phyloP scores from a whole-genome alignment of 805 yeast genomes.

The Ogataea chonburiensis region DNA sequence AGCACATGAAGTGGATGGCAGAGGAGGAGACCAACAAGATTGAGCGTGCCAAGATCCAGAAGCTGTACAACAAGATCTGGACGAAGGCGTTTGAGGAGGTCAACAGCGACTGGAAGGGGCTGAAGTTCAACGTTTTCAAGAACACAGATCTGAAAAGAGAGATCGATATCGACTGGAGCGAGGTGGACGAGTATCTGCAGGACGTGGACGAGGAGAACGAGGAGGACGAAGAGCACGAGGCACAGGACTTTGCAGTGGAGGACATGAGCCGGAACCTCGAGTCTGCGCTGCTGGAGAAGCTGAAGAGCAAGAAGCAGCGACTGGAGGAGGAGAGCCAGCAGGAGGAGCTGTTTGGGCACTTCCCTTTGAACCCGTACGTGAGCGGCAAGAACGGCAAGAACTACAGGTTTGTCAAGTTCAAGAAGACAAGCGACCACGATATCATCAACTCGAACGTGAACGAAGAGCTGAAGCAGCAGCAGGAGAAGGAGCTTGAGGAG shows the following conservation, averaged over 20 bases:
- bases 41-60: conserved; percentile 64
- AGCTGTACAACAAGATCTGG: conserved; percentile 74
- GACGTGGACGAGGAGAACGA: conserved; percentile 26
- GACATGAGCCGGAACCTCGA: conserved; percentile 20
- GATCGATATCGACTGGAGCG: conserved; percentile 68
- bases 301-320: conserved; percentile 11
- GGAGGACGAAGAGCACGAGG: conserved; percentile 17
- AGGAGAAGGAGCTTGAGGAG: conserved; percentile 20
- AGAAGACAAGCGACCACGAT: conserved; percentile 28
- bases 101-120: conserved; percentile 65
- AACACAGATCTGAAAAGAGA: conserved; percentile 63
- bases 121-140: conserved; percentile 68
- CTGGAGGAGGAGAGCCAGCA: conserved; percentile 13
- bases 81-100: conserved; percentile 78
- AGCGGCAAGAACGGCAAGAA: conserved; percentile 32
- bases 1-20: conserved; percentile 85
- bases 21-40: conserved; percentile 65
- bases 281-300: conserved; percentile 14
- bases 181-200: conserved; percentile 47
- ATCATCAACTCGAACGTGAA: conserved; percentile 29
- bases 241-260: conserved; percentile 13
- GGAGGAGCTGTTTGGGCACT: conserved; percentile 31
- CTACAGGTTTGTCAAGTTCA: conserved; percentile 33
- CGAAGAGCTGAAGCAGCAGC: conserved; percentile 21
- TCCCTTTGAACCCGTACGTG: conserved; percentile 32